Evolutionary conservation across 2,329 filamentous ascomycete species (phyloP).

Genomic region (Fusarium brevicatenulatum): DNA sequence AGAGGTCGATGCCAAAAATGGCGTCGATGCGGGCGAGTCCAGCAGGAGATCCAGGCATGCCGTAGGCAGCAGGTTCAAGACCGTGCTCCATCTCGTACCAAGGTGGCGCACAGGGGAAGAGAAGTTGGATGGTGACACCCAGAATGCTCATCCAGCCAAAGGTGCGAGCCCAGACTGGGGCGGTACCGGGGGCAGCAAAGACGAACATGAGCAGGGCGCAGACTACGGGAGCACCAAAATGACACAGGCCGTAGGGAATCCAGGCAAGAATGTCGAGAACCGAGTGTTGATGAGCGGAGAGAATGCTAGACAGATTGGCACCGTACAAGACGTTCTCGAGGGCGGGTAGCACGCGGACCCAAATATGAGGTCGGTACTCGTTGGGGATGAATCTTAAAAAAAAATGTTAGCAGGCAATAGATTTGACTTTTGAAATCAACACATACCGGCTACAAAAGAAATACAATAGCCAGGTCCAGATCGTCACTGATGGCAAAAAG

Average conservation of each 20-base stretch:
- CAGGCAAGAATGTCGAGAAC: slow-evolving; percentile 89
- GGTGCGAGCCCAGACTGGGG: slow-evolving; percentile 83
- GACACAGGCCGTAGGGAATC: slow-evolving; percentile 91
- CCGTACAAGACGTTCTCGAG: slow-evolving; percentile 97
- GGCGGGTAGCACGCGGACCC: slow-evolving; percentile 92
- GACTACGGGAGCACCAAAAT: slow-evolving; percentile 87
- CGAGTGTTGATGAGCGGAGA: slow-evolving; percentile 87
- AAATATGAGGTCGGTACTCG: slow-evolving; percentile 90
- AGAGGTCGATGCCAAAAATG: slow-evolving; percentile 90
- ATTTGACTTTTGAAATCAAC: background rate
- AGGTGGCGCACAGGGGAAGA: slow-evolving; percentile 93
- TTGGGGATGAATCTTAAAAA: slow-evolving; percentile 81
- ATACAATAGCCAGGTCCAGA: slow-evolving; percentile 87
- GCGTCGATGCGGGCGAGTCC: slow-evolving; percentile 89
- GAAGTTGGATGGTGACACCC: slow-evolving; percentile 86
- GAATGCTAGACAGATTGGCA: slow-evolving; percentile 93
- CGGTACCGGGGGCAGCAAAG: slow-evolving; percentile 85
- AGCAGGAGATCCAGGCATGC: slow-evolving; percentile 88
- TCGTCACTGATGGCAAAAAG: slow-evolving; percentile 85
- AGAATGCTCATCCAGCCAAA: slow-evolving; percentile 94
- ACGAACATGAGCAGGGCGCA: slow-evolving; percentile 84
- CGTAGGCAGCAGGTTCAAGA: slow-evolving; percentile 89
- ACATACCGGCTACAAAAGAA: slow-evolving; percentile 93
- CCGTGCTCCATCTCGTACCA: slow-evolving; percentile 98
- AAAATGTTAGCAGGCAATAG: background rate